phyloP scores from a whole-genome alignment of 176 grass and related monocot genomes.

The Musa beccarii region DNA sequence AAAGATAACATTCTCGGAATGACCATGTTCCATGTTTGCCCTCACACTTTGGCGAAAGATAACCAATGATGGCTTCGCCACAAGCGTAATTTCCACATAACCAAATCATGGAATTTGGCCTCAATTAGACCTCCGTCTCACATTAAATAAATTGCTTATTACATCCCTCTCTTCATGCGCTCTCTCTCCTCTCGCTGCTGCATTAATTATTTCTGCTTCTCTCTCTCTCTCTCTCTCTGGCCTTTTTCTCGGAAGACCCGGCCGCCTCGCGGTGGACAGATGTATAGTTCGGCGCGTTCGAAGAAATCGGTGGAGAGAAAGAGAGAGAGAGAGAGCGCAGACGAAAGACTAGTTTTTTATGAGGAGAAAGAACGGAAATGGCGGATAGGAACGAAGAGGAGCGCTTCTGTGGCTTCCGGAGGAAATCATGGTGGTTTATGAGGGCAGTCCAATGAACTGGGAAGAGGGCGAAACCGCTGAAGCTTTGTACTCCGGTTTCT shows the following conservation, averaged over 20 bases:
- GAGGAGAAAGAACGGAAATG: not conserved
- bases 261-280: not conserved
- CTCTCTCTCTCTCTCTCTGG: not conserved
- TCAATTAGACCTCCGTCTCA: too few species aligned
- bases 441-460: not conserved
- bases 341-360: not conserved
- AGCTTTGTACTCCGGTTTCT: not conserved
- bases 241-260: not conserved
- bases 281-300: not conserved
- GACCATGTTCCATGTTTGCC: too few species aligned
- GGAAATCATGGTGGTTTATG: constrained; percentile 11
- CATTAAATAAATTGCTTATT: too few species aligned
- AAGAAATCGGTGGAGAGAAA: not conserved
- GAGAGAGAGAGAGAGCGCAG: not conserved
- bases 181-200: not conserved
- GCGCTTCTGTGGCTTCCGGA: not conserved
- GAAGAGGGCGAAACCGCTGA: not conserved
- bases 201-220: not conserved
- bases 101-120: too few species aligned
- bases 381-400: not conserved
- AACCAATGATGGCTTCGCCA: too few species aligned
- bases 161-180: too few species aligned
- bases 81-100: too few species aligned
- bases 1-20: too few species aligned
- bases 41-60: too few species aligned